Base-by-base conservation (phyloP, 805 yeast genomes). In the Candida takata region DNA sequence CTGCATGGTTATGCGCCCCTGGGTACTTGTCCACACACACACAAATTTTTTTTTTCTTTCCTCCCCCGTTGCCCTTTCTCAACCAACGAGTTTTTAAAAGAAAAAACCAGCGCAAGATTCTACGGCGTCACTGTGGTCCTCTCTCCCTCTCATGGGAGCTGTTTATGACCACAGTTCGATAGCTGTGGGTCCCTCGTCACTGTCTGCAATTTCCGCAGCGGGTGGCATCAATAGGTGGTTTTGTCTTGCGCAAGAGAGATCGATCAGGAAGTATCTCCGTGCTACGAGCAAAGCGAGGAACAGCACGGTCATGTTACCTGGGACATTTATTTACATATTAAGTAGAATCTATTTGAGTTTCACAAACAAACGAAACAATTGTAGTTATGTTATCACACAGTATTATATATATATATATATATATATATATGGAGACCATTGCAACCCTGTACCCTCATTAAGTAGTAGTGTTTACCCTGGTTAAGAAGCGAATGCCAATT, bases 191-290 rank as follows among this genome's bases (percentile, higher is more conserved):
- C 17, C 35, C 17, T 14, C 14, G 18, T 12, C 12, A 25, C 18
- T 14, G 29, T 33, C 30, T 29, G 24, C 32, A 10, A 12, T 4
- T 19, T 17, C 6, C 13, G 32, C 21, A 29, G 32, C 32, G 32
- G n/a, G 14, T 7, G 27, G 30, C 30, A 10, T 17, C 30, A n/a
- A 28, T 16, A 27, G 33, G 27, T 9, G 10, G 8, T 9, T n/a
- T 14, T 14, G 32, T 15, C 20, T 8, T 34, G 39, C 37, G 45
- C 36, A 19, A 41, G 45, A 41, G 18, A 7, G 26, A 41, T n/a
- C 20, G 21, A 8, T 27, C 33, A 43, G 47, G 43, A 44, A 41
- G 48, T 44, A 44, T 44, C 48, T 44, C 49, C 47, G 41, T 38
- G 33, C 36, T 43, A 35, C 34, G 47, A 45, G 44, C 35, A 25